Percentiles rank a stretch among this genome's conserved stretches.
phyloP scores from a whole-genome alignment of 1,284 basidiomycete species.

The Ustilago loliicola region DNA sequence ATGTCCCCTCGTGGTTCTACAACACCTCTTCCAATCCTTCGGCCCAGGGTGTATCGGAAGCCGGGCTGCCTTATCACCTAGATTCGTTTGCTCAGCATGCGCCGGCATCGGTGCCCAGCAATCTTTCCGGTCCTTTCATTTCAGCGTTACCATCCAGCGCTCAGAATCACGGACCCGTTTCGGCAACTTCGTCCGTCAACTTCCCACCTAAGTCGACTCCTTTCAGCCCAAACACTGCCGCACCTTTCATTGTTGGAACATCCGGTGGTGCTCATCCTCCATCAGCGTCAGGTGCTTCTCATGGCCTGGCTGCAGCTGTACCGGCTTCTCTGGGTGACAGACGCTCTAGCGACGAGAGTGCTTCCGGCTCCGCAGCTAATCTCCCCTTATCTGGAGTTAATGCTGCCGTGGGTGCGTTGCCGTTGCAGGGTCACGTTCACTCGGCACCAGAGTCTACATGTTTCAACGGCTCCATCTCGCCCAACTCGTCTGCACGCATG shows the following conservation, averaged over 20 bases:
- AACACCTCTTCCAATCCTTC: constrained; percentile 9
- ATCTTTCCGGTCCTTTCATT: constrained; percentile 11
- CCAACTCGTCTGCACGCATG: constrained; percentile 33
- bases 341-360: constrained; percentile 29
- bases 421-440: constrained; percentile 8
- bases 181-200: constrained; percentile 2
- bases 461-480: constrained; percentile 32
- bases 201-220: constrained; percentile 3
- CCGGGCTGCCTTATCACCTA: constrained; percentile 21
- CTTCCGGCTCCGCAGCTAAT: background rate
- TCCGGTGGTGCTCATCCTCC: constrained; percentile 2
- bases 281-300: background rate
- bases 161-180: constrained; percentile 1
- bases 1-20: constrained; percentile 37
- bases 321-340: constrained; percentile 14
- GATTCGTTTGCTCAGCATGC: constrained; percentile 24
- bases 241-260: constrained; percentile 17
- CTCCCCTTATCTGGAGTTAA: background rate
- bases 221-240: constrained; percentile 14
- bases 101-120: constrained; percentile 7
- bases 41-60: background rate
- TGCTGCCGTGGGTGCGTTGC: background rate
- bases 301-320: constrained; percentile 10
- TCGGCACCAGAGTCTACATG: constrained; percentile 25
- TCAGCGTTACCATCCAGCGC: constrained; percentile 7